Evolutionary conservation across 768 basidiomycete species (phyloP).

Genomic region (Amanita phalloides): DNA sequence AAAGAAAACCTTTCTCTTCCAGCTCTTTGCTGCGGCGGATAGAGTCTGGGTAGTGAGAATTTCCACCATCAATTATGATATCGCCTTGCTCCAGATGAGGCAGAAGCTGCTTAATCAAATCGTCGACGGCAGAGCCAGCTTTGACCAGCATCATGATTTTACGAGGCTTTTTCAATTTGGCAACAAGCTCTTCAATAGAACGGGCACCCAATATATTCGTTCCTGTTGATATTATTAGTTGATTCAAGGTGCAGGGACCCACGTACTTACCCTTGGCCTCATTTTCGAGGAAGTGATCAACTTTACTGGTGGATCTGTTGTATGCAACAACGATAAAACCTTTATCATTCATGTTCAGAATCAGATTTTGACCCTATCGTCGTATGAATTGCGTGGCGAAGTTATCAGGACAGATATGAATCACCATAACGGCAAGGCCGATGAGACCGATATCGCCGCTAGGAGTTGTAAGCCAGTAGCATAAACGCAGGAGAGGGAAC

Average conservation of each 20-base stretch:
- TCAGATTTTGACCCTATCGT: conserved; percentile 85
- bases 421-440: conserved; percentile 89
- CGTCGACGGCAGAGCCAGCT: conserved; percentile 92
- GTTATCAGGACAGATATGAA: conserved; percentile 17
- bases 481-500: conserved; percentile 8
- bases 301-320: conserved; percentile 95
- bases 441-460: conserved; percentile 64
- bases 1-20: conserved; percentile 89
- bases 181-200: conserved; percentile 81
- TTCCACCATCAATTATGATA: conserved; percentile 99
- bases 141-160: conserved; percentile 99
- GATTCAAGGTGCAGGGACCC: background rate
- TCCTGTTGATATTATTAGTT: conserved; percentile 34
- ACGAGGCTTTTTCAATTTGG: conserved; percentile 91
- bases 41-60: conserved; percentile 98
- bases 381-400: conserved; percentile 10
- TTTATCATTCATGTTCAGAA: conserved; percentile 99
- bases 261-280: conserved; percentile 83
- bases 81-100: conserved; percentile 92
- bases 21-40: conserved; percentile 91
- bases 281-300: conserved; percentile 90
- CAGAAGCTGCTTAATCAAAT: conserved; percentile 83
- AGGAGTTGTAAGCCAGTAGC: conserved; percentile 6
- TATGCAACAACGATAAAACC: conserved; percentile 95
- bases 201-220: conserved; percentile 94